phyloP scores from a whole-genome alignment of 1,284 basidiomycete genomes.

The Apiotrichum laibachii region DNA sequence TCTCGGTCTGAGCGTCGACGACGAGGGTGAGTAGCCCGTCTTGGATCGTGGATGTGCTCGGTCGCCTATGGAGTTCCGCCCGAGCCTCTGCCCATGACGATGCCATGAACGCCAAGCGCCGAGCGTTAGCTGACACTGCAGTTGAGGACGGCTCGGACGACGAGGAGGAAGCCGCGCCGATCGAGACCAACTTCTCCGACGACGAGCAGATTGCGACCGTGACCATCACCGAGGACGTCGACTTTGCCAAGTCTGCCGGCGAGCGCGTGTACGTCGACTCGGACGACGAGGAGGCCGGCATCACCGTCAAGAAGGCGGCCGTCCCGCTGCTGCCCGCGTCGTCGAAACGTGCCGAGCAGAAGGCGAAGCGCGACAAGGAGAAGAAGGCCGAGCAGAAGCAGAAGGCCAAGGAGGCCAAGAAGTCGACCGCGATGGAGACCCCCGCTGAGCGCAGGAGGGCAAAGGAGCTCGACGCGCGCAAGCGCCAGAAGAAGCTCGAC shows the following conservation, averaged over 20 bases:
- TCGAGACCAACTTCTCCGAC: constrained; percentile 47
- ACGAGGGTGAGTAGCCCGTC: constrained; percentile 15
- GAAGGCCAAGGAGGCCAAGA: constrained; percentile 27
- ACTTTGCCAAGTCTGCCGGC: constrained; percentile 23
- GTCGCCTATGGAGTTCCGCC: constrained; percentile 1
- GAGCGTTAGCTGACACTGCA: constrained; percentile 6
- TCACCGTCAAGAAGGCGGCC: constrained; percentile 13
- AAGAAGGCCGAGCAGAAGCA: constrained; percentile 26
- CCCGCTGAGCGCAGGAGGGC: constrained; percentile 40
- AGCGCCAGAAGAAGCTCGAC: constrained; percentile 44
- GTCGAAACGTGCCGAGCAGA: constrained; percentile 36
- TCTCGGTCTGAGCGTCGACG: constrained; percentile 42
- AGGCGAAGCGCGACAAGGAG: constrained; percentile 25
- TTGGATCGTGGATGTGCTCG: too few relatives aligned
- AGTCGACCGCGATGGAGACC: constrained; percentile 45
- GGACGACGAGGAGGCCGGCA: constrained; percentile 7
- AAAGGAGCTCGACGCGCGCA: constrained; percentile 42
- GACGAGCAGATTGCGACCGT: constrained; percentile 50
- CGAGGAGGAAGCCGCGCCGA: constrained; percentile 19
- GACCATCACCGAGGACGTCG: constrained; percentile 51
- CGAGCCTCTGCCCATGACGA: too few relatives aligned
- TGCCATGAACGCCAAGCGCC: background rate
- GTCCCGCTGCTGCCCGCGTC: constrained; percentile 43
- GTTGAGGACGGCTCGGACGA: constrained; percentile 14
- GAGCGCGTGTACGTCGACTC: constrained; percentile 1